These are phyloP conservation scores for Phytophthora citricola DNA, from an alignment of 352 stramenopile genomes.

Conservation along the genomic window DNA sequence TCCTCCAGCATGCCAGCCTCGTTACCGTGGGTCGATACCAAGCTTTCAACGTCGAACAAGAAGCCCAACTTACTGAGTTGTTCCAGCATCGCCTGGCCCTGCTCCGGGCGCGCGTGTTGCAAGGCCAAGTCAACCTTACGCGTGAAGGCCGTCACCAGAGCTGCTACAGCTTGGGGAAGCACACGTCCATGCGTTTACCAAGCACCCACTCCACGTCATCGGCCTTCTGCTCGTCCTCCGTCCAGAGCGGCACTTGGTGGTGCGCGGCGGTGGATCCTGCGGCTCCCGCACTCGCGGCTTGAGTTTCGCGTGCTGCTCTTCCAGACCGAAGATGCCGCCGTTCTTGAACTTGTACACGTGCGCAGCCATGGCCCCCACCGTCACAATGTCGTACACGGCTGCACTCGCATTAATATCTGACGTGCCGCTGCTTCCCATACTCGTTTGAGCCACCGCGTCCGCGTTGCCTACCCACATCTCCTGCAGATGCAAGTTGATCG, in stretches of 20 bases:
- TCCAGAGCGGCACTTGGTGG: conserved; percentile 81
- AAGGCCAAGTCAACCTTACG: conserved; percentile 81
- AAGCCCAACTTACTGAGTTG: conserved; percentile 85
- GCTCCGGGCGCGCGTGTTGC: conserved; percentile 51
- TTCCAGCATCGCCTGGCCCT: conserved; percentile 71
- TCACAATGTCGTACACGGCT: conserved; percentile 85
- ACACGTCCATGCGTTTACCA: conserved; percentile 86
- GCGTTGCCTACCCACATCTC: conserved; percentile 87
- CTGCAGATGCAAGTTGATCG: conserved; percentile 87
- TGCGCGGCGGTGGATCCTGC: conserved; percentile 51
- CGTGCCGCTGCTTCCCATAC: conserved; percentile 35
- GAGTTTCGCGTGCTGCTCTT: conserved; percentile 76
- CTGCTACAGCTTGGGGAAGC: conserved; percentile 80
- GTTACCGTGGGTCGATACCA: conserved; percentile 89
- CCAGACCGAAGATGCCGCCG: conserved; percentile 76
- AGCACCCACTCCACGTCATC: conserved; percentile 81
- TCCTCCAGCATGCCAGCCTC: conserved; percentile 90
- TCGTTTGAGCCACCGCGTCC: conserved; percentile 46
- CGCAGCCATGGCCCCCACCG: conserved; percentile 85
- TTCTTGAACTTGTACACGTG: conserved; percentile 92
- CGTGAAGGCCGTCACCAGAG: conserved; percentile 84
- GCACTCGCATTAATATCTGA: conserved; percentile 38
- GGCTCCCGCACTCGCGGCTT: conserved; percentile 66
- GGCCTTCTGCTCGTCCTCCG: conserved; percentile 83
- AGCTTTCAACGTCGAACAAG: conserved; percentile 85